Evolutionary conservation across 805 yeast species (phyloP).

Genomic region (Saturnispora hagleri): DNA sequence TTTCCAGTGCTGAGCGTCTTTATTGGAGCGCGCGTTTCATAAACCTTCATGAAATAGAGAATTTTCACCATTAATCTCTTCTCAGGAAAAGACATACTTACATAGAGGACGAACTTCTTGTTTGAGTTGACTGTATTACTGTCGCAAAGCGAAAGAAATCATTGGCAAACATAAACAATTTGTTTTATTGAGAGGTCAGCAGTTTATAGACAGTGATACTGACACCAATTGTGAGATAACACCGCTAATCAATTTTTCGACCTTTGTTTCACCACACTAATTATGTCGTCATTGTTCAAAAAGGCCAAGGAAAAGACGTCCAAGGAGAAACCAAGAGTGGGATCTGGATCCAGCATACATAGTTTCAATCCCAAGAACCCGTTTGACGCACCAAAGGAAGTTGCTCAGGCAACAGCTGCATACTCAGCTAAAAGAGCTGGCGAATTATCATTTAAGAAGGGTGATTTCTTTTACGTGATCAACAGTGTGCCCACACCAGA

Average conservation of each 20-base stretch:
- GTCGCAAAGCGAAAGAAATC: neutral
- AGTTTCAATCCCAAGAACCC: constrained; percentile 10
- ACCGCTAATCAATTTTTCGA: neutral
- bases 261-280: neutral
- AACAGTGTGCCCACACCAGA: constrained; percentile 32
- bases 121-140: neutral
- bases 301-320: constrained; percentile 22
- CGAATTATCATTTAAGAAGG: constrained; percentile 68
- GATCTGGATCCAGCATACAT: constrained; percentile 4
- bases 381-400: constrained; percentile 60
- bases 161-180: no score
- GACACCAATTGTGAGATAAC: neutral
- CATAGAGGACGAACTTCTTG: neutral
- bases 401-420: constrained; percentile 71
- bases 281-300: constrained; percentile 25
- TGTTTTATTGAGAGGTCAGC: neutral
- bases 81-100: no score
- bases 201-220: neutral
- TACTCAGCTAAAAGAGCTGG: constrained; percentile 74
- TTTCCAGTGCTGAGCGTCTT: neutral
- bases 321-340: constrained; percentile 21
- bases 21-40: neutral
- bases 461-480: constrained; percentile 83
- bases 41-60: neutral
- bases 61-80: neutral